Evolutionary conservation across 768 basidiomycete species (phyloP).

Genomic region (Sistotremastrum suecicum): DNA sequence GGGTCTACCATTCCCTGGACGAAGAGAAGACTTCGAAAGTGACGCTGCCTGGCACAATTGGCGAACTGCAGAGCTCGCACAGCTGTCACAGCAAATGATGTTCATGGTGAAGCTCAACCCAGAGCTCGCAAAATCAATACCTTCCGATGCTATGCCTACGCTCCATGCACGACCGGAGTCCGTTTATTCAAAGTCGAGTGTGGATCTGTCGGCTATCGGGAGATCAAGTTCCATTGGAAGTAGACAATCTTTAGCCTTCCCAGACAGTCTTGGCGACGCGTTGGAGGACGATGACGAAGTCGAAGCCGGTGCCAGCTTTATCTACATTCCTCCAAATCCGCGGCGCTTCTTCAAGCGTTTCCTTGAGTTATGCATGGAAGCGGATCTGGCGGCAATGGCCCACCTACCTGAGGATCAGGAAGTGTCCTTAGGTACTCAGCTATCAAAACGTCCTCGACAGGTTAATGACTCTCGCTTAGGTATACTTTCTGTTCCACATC

Average conservation of each 20-base stretch:
- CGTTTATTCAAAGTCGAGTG: not conserved
- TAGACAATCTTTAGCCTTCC: conserved; percentile 13
- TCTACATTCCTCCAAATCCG: conserved; percentile 83
- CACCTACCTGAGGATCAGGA: conserved; percentile 79
- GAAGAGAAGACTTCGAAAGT: conserved; percentile 72
- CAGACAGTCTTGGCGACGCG: conserved; percentile 24
- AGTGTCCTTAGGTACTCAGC: conserved; percentile 45
- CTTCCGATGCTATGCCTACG: conserved; percentile 34
- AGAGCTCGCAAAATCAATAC: conserved; percentile 66
- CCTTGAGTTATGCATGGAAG: conserved; percentile 66
- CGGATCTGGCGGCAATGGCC: conserved; percentile 81
- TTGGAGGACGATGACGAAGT: conserved; percentile 54
- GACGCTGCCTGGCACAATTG: conserved; percentile 78
- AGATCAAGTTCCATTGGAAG: too few relatives aligned
- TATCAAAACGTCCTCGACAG: too few relatives aligned
- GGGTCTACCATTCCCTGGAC: conserved; percentile 69
- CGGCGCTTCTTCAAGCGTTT: conserved; percentile 75
- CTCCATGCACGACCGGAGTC: conserved; percentile 23
- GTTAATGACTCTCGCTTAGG: conserved; percentile 19
- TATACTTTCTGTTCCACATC: conserved; percentile 67
- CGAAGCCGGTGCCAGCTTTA: conserved; percentile 64
- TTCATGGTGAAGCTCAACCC: conserved; percentile 79
- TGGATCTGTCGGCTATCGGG: too few relatives aligned
- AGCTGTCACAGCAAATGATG: conserved; percentile 80
- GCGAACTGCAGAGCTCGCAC: conserved; percentile 66